Evolutionary conservation across 2,329 filamentous ascomycete species (phyloP), one percentile per base, ranked within the genome.

Genomic region (Rhynchosporium secalis): DNA sequence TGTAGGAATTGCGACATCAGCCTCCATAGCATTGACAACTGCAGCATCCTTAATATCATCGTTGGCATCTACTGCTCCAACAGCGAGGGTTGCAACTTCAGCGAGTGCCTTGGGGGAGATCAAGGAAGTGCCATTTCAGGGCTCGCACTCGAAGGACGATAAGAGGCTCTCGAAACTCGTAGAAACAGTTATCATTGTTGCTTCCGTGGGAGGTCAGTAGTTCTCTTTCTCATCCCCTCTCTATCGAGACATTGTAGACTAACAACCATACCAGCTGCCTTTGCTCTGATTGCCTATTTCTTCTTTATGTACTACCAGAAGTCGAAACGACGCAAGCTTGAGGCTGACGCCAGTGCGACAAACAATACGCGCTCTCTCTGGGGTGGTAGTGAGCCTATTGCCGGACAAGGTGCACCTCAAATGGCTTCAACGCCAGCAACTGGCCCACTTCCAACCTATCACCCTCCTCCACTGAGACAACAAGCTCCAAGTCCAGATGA

Each of bases 181-280:
- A 7, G 56, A 58, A 13, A 58, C 56, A 10, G 56, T 58, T 3
- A 58, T 58, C 9, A 58, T 58, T 28, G 45, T 48, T 10, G 29
- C 38, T 33, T 58, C 56, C 41, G 45, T 58, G 9, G 56, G 20
- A 38, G 45, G 56, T 58, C 29, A 9, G 56, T 41, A 40, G 13
- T 15, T 46, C 43, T 20, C n/a, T 8, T 20, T 5, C 2, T 46
- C n/a, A 20, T n/a, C 3, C n/a, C 40, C 6, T n/a, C 8, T 7
- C 15, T 7, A 26, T 26, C 43, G 9, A 28, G 20, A 3, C 4
- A 20, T 26, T 28, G 13, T 20, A 12, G 48, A 40, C 45, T 58
- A 8, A 58, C 45, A 28, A 12, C 33, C 4, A 2, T 33, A 4
- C 7, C 31, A 58, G 56, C 45, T 15, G 20, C 48, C 20, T 48